Evolutionary conservation across 2,329 filamentous ascomycete species (phyloP), one percentile per base, ranked within the genome.

Genomic region (Exophiala xenobiotica): DNA sequence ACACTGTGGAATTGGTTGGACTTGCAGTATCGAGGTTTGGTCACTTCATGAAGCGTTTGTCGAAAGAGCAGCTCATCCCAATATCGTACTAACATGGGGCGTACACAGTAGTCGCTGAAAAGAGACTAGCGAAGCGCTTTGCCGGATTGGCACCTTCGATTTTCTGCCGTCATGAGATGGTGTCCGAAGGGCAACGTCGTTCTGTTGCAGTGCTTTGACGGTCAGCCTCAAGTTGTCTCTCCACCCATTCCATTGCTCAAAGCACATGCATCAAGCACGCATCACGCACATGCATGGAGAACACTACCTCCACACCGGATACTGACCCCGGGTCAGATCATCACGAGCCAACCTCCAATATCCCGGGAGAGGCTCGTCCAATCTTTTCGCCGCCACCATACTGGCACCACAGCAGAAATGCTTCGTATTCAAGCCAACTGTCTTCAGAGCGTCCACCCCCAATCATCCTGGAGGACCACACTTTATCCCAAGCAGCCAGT

Each of bases 401-500:
- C 56, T 76, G 74, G 74, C 66, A 67, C 19, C 73, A 74, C 46
- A 65, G 69, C 45, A 69, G 72, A 41, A 65, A 68, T 45, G 53
- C 64, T 14, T 75, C 73, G 16, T 69, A 69, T 22, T 63, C 67
- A 12, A 75, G 72, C 6, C 65, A 72, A 27, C 61, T 58, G 6
- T 73, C 71, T 1, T 45, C 69, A 8, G 66, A 65, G n/a, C 64
- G 61, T n/a, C 71, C 71, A 2, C 65, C 70, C 18, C 70, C 73
- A 29, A 87, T 87, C 57, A 75, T 73, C 2, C 74, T 87, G 19
- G 80, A 85, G 61, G 83, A 87, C 64, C 80, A 86, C 65, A 84
- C 82, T 19, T 75, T 79, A 46, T 51, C 57, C 33, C 80, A 82
- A 55, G 71, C 72, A 3, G 68, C 72, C 37, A 77, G 78, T 14